A percentile compares a stretch with the other conserved stretches of the same genome.
phyloP scores from a whole-genome alignment of 1,139 yeast genomes.

The Diutina scorzettiae region DNA sequence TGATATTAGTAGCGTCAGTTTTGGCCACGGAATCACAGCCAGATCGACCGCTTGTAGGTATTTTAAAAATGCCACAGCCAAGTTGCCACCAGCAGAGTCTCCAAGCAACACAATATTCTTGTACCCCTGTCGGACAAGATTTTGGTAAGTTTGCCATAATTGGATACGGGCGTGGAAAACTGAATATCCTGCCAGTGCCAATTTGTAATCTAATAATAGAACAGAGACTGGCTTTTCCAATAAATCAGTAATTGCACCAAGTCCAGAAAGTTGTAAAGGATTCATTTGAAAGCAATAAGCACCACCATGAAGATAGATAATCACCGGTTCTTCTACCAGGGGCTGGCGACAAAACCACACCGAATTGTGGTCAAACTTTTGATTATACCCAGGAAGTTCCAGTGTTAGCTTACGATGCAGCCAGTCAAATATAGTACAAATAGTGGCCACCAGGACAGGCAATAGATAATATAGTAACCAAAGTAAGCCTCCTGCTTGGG shows the following conservation, averaged over 20 bases:
- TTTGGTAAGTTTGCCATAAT: neutral
- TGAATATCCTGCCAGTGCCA: neutral
- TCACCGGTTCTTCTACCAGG: neutral
- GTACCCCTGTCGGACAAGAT: neutral
- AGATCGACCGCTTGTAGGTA: neutral
- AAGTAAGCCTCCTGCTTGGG: neutral
- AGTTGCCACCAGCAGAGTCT: constrained; percentile 34
- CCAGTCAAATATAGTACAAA: neutral
- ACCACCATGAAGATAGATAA: constrained; percentile 7
- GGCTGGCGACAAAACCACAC: neutral
- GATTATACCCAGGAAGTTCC: neutral
- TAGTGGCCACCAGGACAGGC: neutral
- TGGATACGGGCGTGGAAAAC: constrained; percentile 2
- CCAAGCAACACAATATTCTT: constrained; percentile 14
- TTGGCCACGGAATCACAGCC: neutral
- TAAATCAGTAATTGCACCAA: neutral
- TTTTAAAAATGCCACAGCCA: constrained; percentile 20
- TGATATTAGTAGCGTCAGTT: neutral
- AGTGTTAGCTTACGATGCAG: neutral
- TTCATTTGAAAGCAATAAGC: neutral
- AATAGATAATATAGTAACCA: neutral
- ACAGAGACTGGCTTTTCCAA: neutral
- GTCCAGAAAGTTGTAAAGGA: neutral
- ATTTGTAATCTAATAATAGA: neutral
- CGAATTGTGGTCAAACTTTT: neutral